A percentile compares a stretch with the other conserved stretches of the same genome.
Evolutionary conservation across 352 stramenopile species (phyloP).

Genomic region (Phytopythium mirpurense): DNA sequence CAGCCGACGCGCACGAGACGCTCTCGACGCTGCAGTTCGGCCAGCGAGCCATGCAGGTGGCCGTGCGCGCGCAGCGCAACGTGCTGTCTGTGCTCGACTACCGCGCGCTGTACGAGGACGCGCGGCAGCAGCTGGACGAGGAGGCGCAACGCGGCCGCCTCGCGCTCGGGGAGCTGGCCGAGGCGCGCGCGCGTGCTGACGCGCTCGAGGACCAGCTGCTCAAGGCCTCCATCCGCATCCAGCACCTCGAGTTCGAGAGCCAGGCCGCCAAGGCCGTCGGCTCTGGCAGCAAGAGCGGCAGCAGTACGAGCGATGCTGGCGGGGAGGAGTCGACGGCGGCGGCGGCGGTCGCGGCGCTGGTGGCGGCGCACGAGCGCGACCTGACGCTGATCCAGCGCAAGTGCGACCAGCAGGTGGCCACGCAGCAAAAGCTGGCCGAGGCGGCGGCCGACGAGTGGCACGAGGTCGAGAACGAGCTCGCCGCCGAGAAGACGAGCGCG

Average conservation of each 20-base stretch:
- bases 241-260: slow-evolving; percentile 61
- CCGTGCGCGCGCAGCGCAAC: slow-evolving; percentile 54
- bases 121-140: slow-evolving; percentile 45
- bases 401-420: slow-evolving; percentile 56
- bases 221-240: slow-evolving; percentile 48
- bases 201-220: slow-evolving; percentile 39
- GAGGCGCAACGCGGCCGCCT: slow-evolving; percentile 20
- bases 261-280: slow-evolving; percentile 28
- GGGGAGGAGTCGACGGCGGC: slow-evolving; percentile 8
- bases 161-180: slow-evolving; percentile 8
- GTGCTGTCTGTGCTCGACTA: slow-evolving; percentile 66
- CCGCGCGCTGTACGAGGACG: slow-evolving; percentile 54
- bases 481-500: slow-evolving; percentile 49
- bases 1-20: slow-evolving; percentile 47
- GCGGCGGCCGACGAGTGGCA: slow-evolving; percentile 67
- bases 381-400: slow-evolving; percentile 35
- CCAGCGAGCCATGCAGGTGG: slow-evolving; percentile 64
- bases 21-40: slow-evolving; percentile 70
- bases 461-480: slow-evolving; percentile 55
- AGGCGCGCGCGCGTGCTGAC: slow-evolving; percentile 12
- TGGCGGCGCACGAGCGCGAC: slow-evolving; percentile 39
- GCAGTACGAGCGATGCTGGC: neutral
- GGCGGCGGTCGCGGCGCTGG: slow-evolving; percentile 20
- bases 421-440: slow-evolving; percentile 54
- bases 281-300: slow-evolving; percentile 5